Evolutionary conservation across 768 basidiomycete species (phyloP).

Genomic region (Mycena amicta): DNA sequence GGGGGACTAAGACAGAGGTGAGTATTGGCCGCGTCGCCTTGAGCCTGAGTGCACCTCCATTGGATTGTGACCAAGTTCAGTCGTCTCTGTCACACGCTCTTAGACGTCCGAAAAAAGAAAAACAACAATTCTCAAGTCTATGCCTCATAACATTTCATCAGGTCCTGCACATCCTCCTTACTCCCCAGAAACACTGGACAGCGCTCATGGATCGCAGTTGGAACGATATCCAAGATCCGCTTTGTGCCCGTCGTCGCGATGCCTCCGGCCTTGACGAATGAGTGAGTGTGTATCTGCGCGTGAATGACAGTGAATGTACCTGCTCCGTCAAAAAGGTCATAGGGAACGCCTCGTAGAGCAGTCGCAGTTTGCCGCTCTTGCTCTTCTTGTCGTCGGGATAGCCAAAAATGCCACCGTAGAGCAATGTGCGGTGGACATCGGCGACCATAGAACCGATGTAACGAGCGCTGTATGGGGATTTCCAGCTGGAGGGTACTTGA

Average conservation of each 20-base stretch:
- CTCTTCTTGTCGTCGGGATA: conserved; percentile 98
- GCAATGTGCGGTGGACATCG: conserved; percentile 92
- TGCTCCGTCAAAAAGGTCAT: conserved; percentile 96
- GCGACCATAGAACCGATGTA: conserved; percentile 99
- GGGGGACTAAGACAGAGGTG: conserved; percentile 4
- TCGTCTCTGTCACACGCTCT: background rate
- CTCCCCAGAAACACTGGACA: conserved; percentile 93
- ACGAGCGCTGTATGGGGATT: conserved; percentile 88
- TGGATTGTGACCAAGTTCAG: conserved; percentile 2
- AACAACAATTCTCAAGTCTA: too few relatives aligned
- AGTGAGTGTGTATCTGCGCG: too few relatives aligned
- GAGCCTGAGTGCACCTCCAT: conserved; percentile 2
- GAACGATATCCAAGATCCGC: conserved; percentile 88
- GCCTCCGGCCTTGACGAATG: conserved; percentile 81
- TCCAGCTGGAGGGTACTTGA: conserved; percentile 82
- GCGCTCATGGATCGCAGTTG: conserved; percentile 87
- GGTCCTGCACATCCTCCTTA: conserved; percentile 88
- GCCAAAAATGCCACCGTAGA: conserved; percentile 98
- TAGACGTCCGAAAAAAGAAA: too few relatives aligned
- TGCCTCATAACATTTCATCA: conserved; percentile 79
- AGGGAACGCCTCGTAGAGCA: conserved; percentile 97
- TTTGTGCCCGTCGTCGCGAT: conserved; percentile 94
- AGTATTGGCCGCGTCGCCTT: background rate
- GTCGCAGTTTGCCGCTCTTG: conserved; percentile 90
- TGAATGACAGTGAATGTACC: too few relatives aligned